Base-by-base conservation (phyloP, 805 yeast genomes). In the Hanseniaspora osmophila region DNA sequence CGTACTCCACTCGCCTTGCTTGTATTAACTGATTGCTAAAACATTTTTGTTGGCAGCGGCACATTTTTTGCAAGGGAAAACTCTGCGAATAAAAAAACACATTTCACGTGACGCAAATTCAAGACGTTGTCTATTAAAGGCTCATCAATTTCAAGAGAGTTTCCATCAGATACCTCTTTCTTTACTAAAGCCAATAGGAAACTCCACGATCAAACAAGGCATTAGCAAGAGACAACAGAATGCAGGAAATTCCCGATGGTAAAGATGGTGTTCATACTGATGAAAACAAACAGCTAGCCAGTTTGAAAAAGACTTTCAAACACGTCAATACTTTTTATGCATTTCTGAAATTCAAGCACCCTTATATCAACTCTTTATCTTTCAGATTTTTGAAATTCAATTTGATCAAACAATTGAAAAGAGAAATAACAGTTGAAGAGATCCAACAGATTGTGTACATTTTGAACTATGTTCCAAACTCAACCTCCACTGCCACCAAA, bases 301-400 rank as follows among this genome's bases (percentile, higher is more conserved):
- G 6, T 18, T n/a, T 19, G 18, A 22, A 19, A 11, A 46, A 29
- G 2, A 46, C 41, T 22, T 43, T 46, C 10, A 46, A 46, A 37
- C 29, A 42, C 10, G 53, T 77, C 43, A 75, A 75, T 52, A 76
- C 84, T 0, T 73, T 77, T 48, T 78, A 68, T 60, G 78, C 84
- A 0, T 80, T 80, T 53, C 61, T 79, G 10, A 46, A 37, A 19
- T 40, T 35, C 7, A 46, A 46, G 32, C 46, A 43, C 35, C 35
- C 32, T 11, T 43, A 43, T 30, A 10, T 46, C 9, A 32, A 40
- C 18, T 46, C 48, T 7, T 33, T 46, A 13, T 42, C 41, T n/a
- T 46, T 27, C 15, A 74, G 73, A 2, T 62, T 74, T 1, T 56
- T 80, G 19, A 73, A 67, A 46, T 65, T 67, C 13, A 74, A 82